A percentile compares a stretch with the other conserved stretches of the same genome.
These are phyloP conservation scores for Helminthosporium solani DNA, from an alignment of 2,329 filamentous ascomycete species.

Conservation along the genomic window DNA sequence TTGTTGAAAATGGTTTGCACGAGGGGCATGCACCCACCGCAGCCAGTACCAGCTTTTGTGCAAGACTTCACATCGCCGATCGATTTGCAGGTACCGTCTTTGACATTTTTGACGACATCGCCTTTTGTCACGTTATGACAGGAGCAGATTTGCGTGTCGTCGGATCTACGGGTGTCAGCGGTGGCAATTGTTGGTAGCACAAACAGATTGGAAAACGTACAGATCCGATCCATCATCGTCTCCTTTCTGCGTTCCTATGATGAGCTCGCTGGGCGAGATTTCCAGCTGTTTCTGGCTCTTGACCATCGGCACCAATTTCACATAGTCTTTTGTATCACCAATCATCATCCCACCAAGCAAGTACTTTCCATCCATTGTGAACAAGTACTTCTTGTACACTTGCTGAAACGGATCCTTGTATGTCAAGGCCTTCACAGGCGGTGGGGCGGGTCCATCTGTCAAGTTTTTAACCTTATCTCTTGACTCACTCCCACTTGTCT, in stretches of 20 bases:
- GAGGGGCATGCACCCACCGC: conserved; percentile 85
- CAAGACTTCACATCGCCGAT: conserved; percentile 82
- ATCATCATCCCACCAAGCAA: conserved; percentile 97
- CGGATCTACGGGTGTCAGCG: conserved; percentile 50
- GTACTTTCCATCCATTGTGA: conserved; percentile 86
- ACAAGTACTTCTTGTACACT: conserved; percentile 92
- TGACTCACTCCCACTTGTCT: conserved; percentile 42
- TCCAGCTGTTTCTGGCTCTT: conserved; percentile 80
- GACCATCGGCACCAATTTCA: conserved; percentile 84
- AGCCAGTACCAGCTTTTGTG: conserved; percentile 89
- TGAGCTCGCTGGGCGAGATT: conserved; percentile 76
- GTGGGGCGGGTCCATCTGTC: conserved; percentile 57
- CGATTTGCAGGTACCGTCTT: conserved; percentile 77
- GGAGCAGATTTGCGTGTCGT: conserved; percentile 87
- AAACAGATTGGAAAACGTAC: conserved; percentile 37
- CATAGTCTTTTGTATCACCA: conserved; percentile 85
- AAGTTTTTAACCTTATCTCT: conserved; percentile 53
- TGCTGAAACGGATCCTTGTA: conserved; percentile 87
- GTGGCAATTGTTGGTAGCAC: not conserved
- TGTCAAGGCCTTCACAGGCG: conserved; percentile 75
- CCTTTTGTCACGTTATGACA: conserved; percentile 92
- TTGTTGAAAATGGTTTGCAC: conserved; percentile 89
- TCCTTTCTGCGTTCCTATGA: conserved; percentile 72
- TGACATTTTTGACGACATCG: conserved; percentile 70
- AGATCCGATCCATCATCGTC: conserved; percentile 78